Evolutionary conservation across 2,329 filamentous ascomycete species (phyloP).

Genomic region (Monosporascus sp.): DNA sequence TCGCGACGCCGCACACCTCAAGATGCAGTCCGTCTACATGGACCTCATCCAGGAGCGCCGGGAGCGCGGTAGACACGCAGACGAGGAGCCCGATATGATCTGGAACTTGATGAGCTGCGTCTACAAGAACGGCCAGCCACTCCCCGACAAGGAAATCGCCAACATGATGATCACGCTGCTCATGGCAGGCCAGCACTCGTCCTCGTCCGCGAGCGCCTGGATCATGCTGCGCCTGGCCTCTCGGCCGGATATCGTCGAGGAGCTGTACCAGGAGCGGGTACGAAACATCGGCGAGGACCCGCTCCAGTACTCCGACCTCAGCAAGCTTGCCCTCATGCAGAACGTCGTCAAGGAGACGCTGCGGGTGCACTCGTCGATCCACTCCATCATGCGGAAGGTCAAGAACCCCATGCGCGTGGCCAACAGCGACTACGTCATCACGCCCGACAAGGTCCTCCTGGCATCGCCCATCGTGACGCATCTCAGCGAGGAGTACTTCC

Average conservation of each 20-base stretch:
- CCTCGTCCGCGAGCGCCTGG: slow-evolving; percentile 79
- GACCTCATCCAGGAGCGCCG: slow-evolving; percentile 74
- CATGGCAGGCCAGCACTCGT: slow-evolving; percentile 89
- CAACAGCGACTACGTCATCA: slow-evolving; percentile 77
- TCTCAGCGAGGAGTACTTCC: slow-evolving; percentile 69
- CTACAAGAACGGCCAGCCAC: slow-evolving; percentile 75
- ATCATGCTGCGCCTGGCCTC: slow-evolving; percentile 77
- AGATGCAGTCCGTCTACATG: slow-evolving; percentile 76
- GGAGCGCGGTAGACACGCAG: slow-evolving; percentile 40
- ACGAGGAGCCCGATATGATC: slow-evolving; percentile 67
- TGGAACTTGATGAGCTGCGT: slow-evolving; percentile 81
- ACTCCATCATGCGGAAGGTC: slow-evolving; percentile 90
- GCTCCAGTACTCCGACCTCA: slow-evolving; percentile 65
- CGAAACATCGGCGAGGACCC: slow-evolving; percentile 68
- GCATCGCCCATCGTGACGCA: slow-evolving; percentile 80
- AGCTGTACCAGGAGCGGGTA: slow-evolving; percentile 79
- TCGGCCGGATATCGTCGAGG: slow-evolving; percentile 71
- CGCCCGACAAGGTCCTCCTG: slow-evolving; percentile 74
- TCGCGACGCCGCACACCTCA: slow-evolving; percentile 73
- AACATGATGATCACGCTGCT: slow-evolving; percentile 93
- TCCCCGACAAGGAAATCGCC: slow-evolving; percentile 82
- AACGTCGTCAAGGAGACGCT: slow-evolving; percentile 89
- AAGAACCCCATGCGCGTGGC: slow-evolving; percentile 81
- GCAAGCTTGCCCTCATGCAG: slow-evolving; percentile 74
- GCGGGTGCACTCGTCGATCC: slow-evolving; percentile 85